Conservation (phyloP, 139 green algal species). For the Picochlorum sp. region DNA sequence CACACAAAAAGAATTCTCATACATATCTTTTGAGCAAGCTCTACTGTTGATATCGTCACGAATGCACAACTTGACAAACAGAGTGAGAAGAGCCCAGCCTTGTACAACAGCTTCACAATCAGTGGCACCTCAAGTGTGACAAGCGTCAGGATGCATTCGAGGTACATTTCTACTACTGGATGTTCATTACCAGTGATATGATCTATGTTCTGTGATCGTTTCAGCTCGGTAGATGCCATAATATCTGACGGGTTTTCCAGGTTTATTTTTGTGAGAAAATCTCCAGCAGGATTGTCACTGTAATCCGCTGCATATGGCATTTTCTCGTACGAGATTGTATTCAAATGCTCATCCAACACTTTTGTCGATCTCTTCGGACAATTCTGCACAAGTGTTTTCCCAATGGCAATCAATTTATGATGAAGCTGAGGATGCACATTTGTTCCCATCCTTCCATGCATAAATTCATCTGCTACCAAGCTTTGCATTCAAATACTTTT, state of each 20-base stretch:
- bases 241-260: not conserved
- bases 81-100: not conserved
- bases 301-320: slow-evolving; percentile 29
- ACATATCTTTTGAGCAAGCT: not conserved
- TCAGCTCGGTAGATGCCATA: not conserved
- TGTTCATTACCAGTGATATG: too few relatives aligned
- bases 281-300: slow-evolving; percentile 28
- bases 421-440: not conserved
- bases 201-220: too few relatives aligned
- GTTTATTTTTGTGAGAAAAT: slow-evolving; percentile 14
- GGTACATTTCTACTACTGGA: too few relatives aligned
- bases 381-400: not conserved
- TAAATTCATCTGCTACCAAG: not conserved
- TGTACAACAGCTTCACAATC: not conserved
- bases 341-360: slow-evolving; percentile 13
- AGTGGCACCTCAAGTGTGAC: not conserved
- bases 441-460: slow-evolving; percentile 2
- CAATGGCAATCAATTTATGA: slow-evolving; percentile 4
- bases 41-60: not conserved
- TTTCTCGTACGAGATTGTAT: slow-evolving; percentile 17
- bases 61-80: not conserved
- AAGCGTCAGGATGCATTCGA: too few relatives aligned
- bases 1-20: not conserved
- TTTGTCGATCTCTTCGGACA: not conserved
- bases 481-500: not conserved